A percentile compares a stretch with the other conserved stretches of the same genome.
phyloP scores from a whole-genome alignment of 495 filamentous ascomycete genomes.

The Aspergillus nanangensis region DNA sequence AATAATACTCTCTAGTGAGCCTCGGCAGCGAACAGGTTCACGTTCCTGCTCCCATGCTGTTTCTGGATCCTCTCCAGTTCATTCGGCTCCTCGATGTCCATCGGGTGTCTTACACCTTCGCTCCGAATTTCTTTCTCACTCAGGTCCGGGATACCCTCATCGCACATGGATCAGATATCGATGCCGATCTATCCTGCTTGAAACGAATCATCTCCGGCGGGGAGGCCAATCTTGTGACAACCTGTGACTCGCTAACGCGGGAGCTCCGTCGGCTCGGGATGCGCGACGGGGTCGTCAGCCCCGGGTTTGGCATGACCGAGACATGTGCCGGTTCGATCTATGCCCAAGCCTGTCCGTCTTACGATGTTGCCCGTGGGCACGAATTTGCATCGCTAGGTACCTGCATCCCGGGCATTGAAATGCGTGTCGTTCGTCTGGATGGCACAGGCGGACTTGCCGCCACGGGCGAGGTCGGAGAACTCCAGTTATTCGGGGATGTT shows the following conservation, averaged over 20 bases:
- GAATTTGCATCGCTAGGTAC: background rate
- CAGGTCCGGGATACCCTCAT: background rate
- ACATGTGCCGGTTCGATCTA: conserved; percentile 42
- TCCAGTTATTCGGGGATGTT: too few species aligned
- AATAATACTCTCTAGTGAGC: conserved; percentile 32
- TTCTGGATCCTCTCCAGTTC: background rate
- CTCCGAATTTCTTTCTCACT: background rate
- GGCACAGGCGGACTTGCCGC: too few species aligned
- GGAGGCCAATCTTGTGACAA: background rate
- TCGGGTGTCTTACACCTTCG: too few species aligned
- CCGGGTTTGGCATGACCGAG: conserved; percentile 50
- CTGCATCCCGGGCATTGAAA: conserved; percentile 24
- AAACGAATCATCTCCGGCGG: background rate
- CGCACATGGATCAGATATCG: background rate
- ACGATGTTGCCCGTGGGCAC: background rate
- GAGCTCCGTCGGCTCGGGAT: background rate
- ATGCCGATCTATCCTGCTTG: background rate
- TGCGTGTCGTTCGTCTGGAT: too few species aligned
- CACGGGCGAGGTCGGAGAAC: too few species aligned
- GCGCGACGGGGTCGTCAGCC: conserved; percentile 23
- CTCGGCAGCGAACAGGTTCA: conserved; percentile 15
- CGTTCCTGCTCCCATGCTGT: background rate
- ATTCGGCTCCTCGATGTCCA: background rate
- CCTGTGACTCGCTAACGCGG: background rate
- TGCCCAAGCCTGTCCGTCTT: conserved; percentile 10